Conservation (phyloP, 116 monocot species). For the Posidonia oceanica region DNA sequence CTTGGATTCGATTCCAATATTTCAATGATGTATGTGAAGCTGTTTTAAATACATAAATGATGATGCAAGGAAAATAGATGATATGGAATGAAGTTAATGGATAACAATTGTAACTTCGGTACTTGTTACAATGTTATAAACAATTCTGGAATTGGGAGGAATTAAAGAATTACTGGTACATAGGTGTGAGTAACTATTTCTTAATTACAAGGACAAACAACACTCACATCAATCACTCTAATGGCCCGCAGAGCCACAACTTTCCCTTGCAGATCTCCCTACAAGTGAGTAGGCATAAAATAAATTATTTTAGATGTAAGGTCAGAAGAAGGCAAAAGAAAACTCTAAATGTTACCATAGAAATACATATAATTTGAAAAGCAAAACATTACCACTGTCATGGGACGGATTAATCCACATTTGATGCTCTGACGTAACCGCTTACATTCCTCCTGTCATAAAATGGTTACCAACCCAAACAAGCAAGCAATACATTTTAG, state of each 20-base stretch:
- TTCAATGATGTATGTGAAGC: no score
- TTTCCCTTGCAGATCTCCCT: conserved; percentile 83
- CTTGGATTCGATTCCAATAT: no score
- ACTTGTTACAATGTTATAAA: no score
- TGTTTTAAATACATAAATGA: no score
- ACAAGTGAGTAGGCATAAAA: neutral
- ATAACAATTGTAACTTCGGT: no score
- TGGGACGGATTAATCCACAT: conserved; percentile 62
- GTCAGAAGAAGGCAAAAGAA: neutral
- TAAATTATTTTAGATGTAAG: neutral
- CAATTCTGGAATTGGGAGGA: neutral
- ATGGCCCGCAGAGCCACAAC: conserved; percentile 55
- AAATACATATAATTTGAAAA: neutral
- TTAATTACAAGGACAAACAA: neutral
- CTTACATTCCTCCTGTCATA: conserved; percentile 85
- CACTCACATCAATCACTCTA: conserved; percentile 82
- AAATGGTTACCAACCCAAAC: neutral
- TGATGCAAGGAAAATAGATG: no score
- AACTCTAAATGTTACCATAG: neutral
- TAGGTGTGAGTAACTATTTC: neutral
- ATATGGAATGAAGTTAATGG: no score
- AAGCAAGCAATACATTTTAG: neutral
- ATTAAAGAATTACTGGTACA: neutral
- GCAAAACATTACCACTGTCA: conserved; percentile 61
- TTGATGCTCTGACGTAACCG: conserved; percentile 89